Evolutionary conservation across 2,329 filamentous ascomycete genomes (phyloP), one percentile per base, ranked within the genome.

Genomic region (Trichoderma afroharzianum): DNA sequence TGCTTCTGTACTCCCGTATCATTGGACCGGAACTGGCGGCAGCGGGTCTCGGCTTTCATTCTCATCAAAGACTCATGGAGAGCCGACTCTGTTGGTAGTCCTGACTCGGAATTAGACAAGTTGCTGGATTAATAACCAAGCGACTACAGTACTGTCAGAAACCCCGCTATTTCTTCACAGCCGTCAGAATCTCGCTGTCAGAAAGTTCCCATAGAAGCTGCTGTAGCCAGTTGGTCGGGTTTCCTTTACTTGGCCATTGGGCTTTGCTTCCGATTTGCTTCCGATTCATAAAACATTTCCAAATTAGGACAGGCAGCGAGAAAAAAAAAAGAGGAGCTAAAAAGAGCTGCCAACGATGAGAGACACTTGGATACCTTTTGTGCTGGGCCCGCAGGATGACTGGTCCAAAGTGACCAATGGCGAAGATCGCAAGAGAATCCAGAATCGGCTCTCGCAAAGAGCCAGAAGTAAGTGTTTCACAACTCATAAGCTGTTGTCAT

Each of bases 351-450:
- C 18, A 14, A 53, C 26, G 12, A 39, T 67, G 62, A 15, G 21
- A 33, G 69, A 55, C 11, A 64, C 50, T n/a, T 66, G 36, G 53
- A 53, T 11, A 3, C 62, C 15, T 4, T 71, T 66, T 53, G 3
- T 71, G 5, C n/a, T 55, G n/a, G 30, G 63, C 6, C 55, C 63
- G 6, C 24, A 43, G 28, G 61, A 72, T 50, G 67, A 71, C 15
- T 66, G 67, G 36, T 39, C 71, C 18, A 32, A 71, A 36, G 39
- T 72, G 6, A 62, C n/a, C 12, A 47, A 55, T 61, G 28, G 33
- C 6, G 50, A 64, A 1, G 67, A 28, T 7, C 50, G 64, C 18
- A 57, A 66, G 36, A 36, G 61, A n/a, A 55, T 55, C 36, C 21
- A 66, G 21, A 66, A 53, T 55, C 18, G 67, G 26, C 43, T 70